Evolutionary conservation across 306 rosid species (phyloP).

Genomic region (Quercus mongolica): DNA sequence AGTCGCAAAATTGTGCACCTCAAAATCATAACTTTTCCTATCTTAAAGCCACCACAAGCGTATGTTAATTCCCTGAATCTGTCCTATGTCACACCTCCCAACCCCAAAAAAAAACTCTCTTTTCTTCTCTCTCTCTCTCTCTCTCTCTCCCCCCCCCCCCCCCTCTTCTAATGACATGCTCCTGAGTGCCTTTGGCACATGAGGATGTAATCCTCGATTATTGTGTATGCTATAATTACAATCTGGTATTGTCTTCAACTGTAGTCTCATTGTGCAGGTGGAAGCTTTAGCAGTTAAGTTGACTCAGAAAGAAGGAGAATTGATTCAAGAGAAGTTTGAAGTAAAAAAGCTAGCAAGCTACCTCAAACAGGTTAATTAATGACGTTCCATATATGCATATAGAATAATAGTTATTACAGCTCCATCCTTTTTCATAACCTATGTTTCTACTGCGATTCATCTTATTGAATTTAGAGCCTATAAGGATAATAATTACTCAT

Average conservation of each 20-base stretch:
- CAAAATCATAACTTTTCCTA: no score
- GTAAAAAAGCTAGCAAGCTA: constrained; percentile 87
- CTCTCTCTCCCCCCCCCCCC: neutral
- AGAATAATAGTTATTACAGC: constrained; percentile 10
- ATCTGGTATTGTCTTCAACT: neutral
- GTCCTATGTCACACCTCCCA: neutral
- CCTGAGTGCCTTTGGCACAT: neutral
- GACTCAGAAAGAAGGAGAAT: constrained; percentile 96
- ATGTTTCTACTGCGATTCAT: neutral
- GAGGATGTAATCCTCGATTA: neutral
- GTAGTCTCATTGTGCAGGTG: constrained; percentile 49
- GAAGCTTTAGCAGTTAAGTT: constrained; percentile 97
- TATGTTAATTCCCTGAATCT: no score
- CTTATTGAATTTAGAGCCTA: neutral
- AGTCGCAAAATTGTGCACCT: no score
- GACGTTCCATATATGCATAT: neutral
- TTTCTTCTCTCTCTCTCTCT: neutral
- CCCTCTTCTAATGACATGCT: neutral
- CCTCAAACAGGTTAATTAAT: constrained; percentile 77
- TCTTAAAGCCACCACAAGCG: no score
- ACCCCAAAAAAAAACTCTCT: neutral
- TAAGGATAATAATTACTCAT: neutral
- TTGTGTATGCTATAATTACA: neutral
- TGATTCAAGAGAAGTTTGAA: constrained; percentile 99
- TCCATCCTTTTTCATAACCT: neutral